Evolutionary conservation across 441 rosid genomes (phyloP), one percentile per base, ranked within the genome.

Genomic region (Manihot esculenta): DNA sequence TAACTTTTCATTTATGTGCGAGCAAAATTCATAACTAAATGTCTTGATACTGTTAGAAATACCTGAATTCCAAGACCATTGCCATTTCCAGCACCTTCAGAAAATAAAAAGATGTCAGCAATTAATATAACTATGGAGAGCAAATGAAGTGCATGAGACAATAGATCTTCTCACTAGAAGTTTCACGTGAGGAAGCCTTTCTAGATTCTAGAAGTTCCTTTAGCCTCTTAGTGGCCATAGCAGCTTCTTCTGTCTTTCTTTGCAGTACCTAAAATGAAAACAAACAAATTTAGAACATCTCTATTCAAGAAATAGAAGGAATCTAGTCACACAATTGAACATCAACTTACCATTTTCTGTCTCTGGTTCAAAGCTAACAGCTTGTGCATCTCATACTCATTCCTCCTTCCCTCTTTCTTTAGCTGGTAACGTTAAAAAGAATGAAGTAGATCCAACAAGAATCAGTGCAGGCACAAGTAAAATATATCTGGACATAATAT

Each of bases 351-450:
- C 98, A 91, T 86, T 77, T 95, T 95, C 79, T 95, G 98, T 77
- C 92, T 87, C 75, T 93, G 98, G 83, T 95, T 95, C 82, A 95
- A 79, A 75, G 99, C 94, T 84, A 91, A 73, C 64, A 95, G 84
- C 78, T 93, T 95, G 80, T 95, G 99, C 98, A 93, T 88, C 90
- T 95, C 99, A 57, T 84, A 93, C 80, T 91, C 97, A 63, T 93
- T 95, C 79, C 97, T 88, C 77, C 98, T 85, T 72, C 97, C 99
- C 81, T 93, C 99, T 82, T 95, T 95, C 87, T 89, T 95, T 65
- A 95, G 96, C 97, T 95, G 89, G 50, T 42, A 54, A 26, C 60
- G n/a, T 47, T 2, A 26, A 24, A 56, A 12, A 3, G 27, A 20
- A 33, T 33, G 21, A 45, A 23, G n/a, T 13, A 7, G 21, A 63